Percentiles rank a stretch among this genome's conserved stretches.
Evolutionary conservation across 805 yeast species (phyloP).

Genomic region (Tetrapisispora nanseiensis): DNA sequence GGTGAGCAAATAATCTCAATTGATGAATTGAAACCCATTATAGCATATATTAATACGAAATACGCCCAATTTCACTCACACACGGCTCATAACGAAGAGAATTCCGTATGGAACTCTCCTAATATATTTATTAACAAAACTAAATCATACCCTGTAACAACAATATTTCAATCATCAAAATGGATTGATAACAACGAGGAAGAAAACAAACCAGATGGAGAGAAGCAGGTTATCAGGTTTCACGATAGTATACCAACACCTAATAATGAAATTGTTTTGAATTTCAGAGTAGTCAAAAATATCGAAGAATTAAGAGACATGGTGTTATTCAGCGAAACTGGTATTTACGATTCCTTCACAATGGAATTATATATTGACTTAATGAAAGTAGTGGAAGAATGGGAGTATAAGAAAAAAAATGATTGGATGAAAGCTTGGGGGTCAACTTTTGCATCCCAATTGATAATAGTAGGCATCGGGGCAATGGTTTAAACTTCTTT

Average conservation of each 20-base stretch:
- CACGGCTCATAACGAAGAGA: conserved; percentile 4
- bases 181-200: conserved; percentile 17
- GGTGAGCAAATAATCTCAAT: conserved; percentile 47
- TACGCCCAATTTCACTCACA: conserved; percentile 7
- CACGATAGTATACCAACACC: conserved; percentile 22
- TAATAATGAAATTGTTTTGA: conserved; percentile 23
- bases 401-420: conserved; percentile 36
- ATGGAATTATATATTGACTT: conserved; percentile 52
- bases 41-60: conserved; percentile 33
- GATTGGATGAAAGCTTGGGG: conserved; percentile 48
- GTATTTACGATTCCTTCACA: conserved; percentile 41
- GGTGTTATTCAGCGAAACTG: conserved; percentile 31
- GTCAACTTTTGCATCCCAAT: conserved; percentile 48
- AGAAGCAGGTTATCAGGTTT: conserved; percentile 28
- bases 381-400: conserved; percentile 42
- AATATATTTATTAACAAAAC: conserved; percentile 23
- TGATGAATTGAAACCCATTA: conserved; percentile 50
- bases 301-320: conserved; percentile 35
- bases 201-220: conserved; percentile 6
- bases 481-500: conserved; percentile 35
- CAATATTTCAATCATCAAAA: conserved; percentile 17
- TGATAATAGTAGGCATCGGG: conserved; percentile 48
- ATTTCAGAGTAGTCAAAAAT: conserved; percentile 39
- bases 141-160: conserved; percentile 23
- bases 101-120: conserved; percentile 19